These are phyloP conservation scores for Endoconidiophora polonica DNA, from an alignment of 2,329 filamentous ascomycete species.

Conservation along the genomic window DNA sequence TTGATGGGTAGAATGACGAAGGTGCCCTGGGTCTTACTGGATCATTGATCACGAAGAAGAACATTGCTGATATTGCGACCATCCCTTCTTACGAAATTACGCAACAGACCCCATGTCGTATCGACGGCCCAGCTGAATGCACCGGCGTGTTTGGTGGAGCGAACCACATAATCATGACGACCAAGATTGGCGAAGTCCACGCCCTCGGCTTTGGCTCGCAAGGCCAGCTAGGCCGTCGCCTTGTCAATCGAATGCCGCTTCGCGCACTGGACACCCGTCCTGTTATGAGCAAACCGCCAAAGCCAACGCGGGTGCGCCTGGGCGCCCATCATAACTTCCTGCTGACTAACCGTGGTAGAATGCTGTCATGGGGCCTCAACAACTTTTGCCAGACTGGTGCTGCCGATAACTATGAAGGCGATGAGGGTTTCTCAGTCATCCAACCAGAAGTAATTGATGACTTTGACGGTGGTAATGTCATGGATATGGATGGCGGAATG, in stretches of 20 bases:
- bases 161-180: conserved; percentile 39
- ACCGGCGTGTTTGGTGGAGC: conserved; percentile 35
- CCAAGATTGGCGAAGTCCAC: conserved; percentile 32
- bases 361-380: conserved; percentile 56
- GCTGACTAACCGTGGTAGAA: conserved; percentile 43
- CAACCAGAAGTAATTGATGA: neutral
- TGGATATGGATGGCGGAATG: conserved; percentile 41
- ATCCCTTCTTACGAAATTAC: conserved; percentile 10
- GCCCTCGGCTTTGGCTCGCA: conserved; percentile 43
- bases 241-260: conserved; percentile 32
- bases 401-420: conserved; percentile 37
- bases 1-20: conserved; percentile 21
- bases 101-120: conserved; percentile 22
- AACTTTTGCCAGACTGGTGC: conserved; percentile 53
- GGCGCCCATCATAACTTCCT: conserved; percentile 55
- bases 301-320: conserved; percentile 23
- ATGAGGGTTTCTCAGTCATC: conserved; percentile 25
- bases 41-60: conserved; percentile 16
- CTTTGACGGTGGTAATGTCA: conserved; percentile 36
- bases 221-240: conserved; percentile 23
- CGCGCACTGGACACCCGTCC: conserved; percentile 29
- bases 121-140: conserved; percentile 35
- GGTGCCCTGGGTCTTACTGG: conserved; percentile 35
- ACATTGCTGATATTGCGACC: neutral
- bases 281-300: conserved; percentile 9